Base-by-base conservation (phyloP, 805 yeast genomes). In the Schwanniomyces occidentalis region DNA sequence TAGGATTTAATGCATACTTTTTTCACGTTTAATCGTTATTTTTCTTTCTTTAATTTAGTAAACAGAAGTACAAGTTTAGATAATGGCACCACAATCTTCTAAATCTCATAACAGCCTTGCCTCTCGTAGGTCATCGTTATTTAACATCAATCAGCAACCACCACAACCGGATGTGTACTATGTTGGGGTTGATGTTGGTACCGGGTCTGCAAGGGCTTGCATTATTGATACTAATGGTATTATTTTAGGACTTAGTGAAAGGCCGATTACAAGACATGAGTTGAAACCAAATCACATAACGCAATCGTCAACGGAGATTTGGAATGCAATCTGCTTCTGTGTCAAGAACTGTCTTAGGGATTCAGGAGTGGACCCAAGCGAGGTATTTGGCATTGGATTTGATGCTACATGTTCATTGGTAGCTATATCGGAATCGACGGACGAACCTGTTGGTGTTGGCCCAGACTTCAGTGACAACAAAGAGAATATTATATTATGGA, bases 391-490 rank as follows among this genome's bases (percentile, higher is more conserved):
- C 42, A 79, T 93, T 44, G 97, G 98, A 0, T 93, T 90, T 49
- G 99, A 93, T 61, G 99, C 97, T 18, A 93, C 99, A 17, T 93
- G 99, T 58, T 93, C 98, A 2, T 70, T 93, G 38, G 96, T 89
- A 9, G 96, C 80, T 1, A 69, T 90, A 23, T 73, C 80, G 41
- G 85, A 82, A 45, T 55, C 66, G 4, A 69, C 74, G 29, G 85
- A 84, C 48, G 57, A 69, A 30, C 95, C 96, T 3, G 73, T 87
- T 27, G 87, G 84, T 2, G 98, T 89, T 10, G 99, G 99, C 7
- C 98, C 99, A 1, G 86, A 90, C 55, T 91, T 87, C 57, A 44
- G 62, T 21, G 80, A 87, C 50, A 47, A 67, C 30, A 75, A 74
- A 42, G 95, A 90, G 55, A 89, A 93, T 61, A 82, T 93, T 51